Conservation (phyloP, 1,139 yeast species). For the Hansenula lynferdii region DNA sequence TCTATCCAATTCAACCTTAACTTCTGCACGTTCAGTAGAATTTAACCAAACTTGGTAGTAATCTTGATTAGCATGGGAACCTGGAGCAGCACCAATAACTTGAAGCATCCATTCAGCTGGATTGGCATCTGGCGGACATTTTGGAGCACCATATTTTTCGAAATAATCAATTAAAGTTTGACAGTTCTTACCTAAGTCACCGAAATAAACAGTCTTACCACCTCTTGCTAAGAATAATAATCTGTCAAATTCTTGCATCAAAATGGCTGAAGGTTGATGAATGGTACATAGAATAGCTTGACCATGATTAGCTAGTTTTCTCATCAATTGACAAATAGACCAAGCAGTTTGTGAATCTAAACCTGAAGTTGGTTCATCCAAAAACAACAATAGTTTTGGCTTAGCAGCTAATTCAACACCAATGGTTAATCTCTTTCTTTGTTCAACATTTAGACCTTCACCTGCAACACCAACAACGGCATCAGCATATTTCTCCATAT, state of each 20-base stretch:
- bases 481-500: conserved; percentile 71
- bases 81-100: conserved; percentile 83
- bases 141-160: conserved; percentile 62
- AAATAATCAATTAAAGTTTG: conserved; percentile 59
- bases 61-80: conserved; percentile 63
- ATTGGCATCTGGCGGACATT: conserved; percentile 63
- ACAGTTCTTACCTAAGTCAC: conserved; percentile 69
- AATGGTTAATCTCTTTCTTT: conserved; percentile 77
- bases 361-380: conserved; percentile 94
- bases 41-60: conserved; percentile 64
- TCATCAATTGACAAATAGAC: conserved; percentile 74
- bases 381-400: conserved; percentile 72
- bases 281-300: conserved; percentile 83
- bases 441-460: conserved; percentile 77
- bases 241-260: conserved; percentile 75
- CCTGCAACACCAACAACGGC: conserved; percentile 85
- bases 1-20: conserved; percentile 34
- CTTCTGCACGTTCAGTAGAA: conserved; percentile 46
- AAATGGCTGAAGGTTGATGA: conserved; percentile 78
- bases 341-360: conserved; percentile 90
- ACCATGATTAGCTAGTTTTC: conserved; percentile 71
- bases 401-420: conserved; percentile 89
- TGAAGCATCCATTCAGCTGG: conserved; percentile 89
- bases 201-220: conserved; percentile 77
- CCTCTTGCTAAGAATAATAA: conserved; percentile 67